A percentile compares a stretch with the other conserved stretches of the same genome.
phyloP scores from a whole-genome alignment of 805 yeast genomes.

The Teunomyces barrocoloradensis region DNA sequence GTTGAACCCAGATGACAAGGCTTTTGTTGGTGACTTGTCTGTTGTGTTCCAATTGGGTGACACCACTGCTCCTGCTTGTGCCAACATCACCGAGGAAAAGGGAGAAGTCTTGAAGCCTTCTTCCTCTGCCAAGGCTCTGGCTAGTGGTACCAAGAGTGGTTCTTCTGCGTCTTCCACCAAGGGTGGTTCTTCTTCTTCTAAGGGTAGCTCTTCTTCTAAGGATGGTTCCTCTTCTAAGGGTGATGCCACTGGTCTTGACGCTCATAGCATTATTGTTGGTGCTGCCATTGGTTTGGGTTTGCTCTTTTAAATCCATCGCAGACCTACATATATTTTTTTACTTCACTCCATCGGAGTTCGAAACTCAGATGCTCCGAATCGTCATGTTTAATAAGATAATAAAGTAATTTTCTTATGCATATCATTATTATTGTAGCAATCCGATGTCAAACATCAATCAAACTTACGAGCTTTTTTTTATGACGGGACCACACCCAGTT shows the following conservation, averaged over 20 bases:
- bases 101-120: background rate
- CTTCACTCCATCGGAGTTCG: background rate
- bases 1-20: constrained; percentile 19
- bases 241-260: constrained; percentile 3
- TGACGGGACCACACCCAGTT: too few species aligned
- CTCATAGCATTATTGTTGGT: constrained; percentile 6
- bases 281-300: constrained; percentile 9
- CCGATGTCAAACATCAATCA: too few species aligned
- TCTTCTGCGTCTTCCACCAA: constrained; percentile 4
- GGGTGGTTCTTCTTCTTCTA: constrained; percentile 6
- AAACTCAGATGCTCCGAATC: background rate
- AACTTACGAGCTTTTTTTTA: too few species aligned
- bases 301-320: constrained; percentile 9
- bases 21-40: constrained; percentile 29
- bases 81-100: constrained; percentile 28
- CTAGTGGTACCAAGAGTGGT: constrained; percentile 5
- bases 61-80: constrained; percentile 36
- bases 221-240: background rate
- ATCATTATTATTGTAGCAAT: too few species aligned
- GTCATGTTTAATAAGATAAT: background rate
- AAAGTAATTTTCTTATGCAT: background rate
- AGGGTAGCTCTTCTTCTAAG: constrained; percentile 5
- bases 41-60: constrained; percentile 35
- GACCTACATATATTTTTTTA: background rate
- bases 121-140: constrained; percentile 4